Conservation (phyloP, 371 early-diverging fungal species). For the Apophysomyces sp. region DNA sequence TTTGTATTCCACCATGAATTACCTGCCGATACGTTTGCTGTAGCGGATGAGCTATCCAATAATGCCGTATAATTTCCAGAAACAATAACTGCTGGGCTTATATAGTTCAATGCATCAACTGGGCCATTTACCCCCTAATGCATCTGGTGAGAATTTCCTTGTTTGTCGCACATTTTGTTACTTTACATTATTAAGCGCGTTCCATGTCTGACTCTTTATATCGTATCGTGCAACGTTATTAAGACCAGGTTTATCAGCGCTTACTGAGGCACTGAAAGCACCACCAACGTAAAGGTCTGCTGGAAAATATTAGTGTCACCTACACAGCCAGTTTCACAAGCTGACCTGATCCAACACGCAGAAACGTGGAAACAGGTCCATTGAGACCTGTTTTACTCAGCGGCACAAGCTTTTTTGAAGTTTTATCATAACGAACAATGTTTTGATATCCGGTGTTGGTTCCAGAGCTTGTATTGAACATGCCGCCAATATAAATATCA, state of each 20-base stretch:
- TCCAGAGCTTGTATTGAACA: conserved; percentile 20
- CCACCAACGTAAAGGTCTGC: conserved; percentile 41
- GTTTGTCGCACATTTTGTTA: neutral
- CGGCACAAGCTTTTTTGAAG: conserved; percentile 13
- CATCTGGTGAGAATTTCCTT: neutral
- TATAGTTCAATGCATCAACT: conserved; percentile 15
- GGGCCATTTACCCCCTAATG: conserved; percentile 37
- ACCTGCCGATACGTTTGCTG: conserved; percentile 12
- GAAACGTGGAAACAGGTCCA: conserved; percentile 20
- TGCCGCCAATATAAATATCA: conserved; percentile 37
- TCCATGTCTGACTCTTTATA: conserved; percentile 18
- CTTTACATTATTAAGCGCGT: conserved; percentile 10
- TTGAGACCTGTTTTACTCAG: conserved; percentile 22
- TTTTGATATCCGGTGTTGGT: conserved; percentile 22
- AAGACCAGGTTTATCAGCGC: conserved; percentile 1
- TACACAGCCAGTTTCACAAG: neutral
- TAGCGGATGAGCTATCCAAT: neutral
- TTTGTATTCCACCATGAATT: conserved; percentile 34
- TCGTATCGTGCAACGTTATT: conserved; percentile 28
- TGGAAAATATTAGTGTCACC: neutral
- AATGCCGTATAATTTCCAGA: conserved; percentile 33
- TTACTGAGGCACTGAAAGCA: conserved; percentile 18
- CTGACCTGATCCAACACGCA: conserved; percentile 15
- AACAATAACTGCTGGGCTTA: conserved; percentile 14
- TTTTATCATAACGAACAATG: conserved; percentile 23